Conservation (phyloP, 176 grass and related monocot genomes). For the Poa annua region DNA sequence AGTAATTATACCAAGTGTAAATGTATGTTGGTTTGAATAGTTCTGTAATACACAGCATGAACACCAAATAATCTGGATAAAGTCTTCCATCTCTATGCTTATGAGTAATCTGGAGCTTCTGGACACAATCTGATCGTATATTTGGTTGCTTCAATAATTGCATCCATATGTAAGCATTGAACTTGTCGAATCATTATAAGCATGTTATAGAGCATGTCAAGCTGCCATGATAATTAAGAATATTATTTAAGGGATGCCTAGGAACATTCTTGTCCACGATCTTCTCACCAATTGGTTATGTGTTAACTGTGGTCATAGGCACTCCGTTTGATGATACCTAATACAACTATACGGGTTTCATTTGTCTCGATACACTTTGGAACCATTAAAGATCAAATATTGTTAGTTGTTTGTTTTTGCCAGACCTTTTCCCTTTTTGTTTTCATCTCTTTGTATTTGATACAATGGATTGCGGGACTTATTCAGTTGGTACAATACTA, state of each 20-base stretch:
- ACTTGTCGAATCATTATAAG: slow-evolving; percentile 4
- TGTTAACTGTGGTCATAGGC: slow-evolving; percentile 24
- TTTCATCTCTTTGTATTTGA: not conserved
- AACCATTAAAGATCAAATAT: not conserved
- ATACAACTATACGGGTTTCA: not conserved
- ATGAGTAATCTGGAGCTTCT: not conserved
- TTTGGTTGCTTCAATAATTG: slow-evolving; percentile 27
- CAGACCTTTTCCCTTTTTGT: not conserved
- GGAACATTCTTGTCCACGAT: not conserved
- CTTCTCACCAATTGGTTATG: not conserved
- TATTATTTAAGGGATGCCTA: not conserved
- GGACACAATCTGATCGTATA: not conserved
- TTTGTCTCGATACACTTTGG: not conserved
- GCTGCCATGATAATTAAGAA: slow-evolving; percentile 20
- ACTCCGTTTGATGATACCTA: slow-evolving; percentile 1
- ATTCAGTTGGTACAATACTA: not conserved
- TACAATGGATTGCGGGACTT: not conserved
- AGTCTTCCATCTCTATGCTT: not conserved
- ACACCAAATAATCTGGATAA: slow-evolving; percentile 3
- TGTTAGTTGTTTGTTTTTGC: slow-evolving; percentile 22
- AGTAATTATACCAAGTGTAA: slow-evolving; percentile 1
- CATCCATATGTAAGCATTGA: slow-evolving; percentile 21
- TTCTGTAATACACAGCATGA: not conserved
- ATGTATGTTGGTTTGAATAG: not conserved
- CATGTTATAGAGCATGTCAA: slow-evolving; percentile 36